These are phyloP conservation scores for Rhizophagus sp. DNA, from an alignment of 192 early-diverging fungal genomes.

Conservation along the genomic window DNA sequence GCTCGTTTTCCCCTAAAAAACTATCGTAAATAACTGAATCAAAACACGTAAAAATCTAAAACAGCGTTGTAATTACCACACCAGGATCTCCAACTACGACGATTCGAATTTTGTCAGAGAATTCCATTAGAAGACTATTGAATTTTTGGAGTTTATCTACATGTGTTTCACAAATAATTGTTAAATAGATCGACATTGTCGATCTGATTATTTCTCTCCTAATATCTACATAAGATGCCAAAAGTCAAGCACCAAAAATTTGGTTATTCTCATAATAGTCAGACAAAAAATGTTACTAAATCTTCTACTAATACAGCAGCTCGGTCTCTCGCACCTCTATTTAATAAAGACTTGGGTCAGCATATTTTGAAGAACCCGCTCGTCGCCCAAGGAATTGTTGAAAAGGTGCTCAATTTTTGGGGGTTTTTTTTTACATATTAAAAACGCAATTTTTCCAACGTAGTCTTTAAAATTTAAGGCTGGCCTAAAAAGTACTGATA, in stretches of 20 bases:
- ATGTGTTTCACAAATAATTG: too few species aligned
- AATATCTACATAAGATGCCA: slow-evolving; percentile 21
- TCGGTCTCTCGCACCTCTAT: slow-evolving; percentile 80
- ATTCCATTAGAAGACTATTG: slow-evolving; percentile 13
- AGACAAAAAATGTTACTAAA: slow-evolving; percentile 39
- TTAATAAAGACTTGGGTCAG: slow-evolving; percentile 97
- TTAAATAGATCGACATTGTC: too few species aligned
- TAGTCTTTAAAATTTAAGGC: slow-evolving; percentile 39
- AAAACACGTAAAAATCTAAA: background rate
- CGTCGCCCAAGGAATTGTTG: slow-evolving; percentile 93
- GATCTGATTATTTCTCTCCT: too few species aligned
- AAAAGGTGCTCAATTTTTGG: slow-evolving; percentile 72
- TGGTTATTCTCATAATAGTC: slow-evolving; percentile 24
- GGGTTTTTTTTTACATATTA: background rate
- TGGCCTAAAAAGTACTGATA: slow-evolving; percentile 62
- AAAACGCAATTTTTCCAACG: background rate
- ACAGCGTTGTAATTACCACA: slow-evolving; percentile 6
- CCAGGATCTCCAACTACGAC: slow-evolving; percentile 32
- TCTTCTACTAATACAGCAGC: slow-evolving; percentile 30
- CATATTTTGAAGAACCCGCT: slow-evolving; percentile 99
- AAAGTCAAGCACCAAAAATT: slow-evolving; percentile 32
- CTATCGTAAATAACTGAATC: background rate
- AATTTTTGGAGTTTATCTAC: too few species aligned
- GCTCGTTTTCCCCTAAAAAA: slow-evolving; percentile 51
- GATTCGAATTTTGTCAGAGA: slow-evolving; percentile 19